These are phyloP conservation scores for Sporothrix sp. DNA, from an alignment of 2,329 filamentous ascomycete species.

Conservation along the genomic window DNA sequence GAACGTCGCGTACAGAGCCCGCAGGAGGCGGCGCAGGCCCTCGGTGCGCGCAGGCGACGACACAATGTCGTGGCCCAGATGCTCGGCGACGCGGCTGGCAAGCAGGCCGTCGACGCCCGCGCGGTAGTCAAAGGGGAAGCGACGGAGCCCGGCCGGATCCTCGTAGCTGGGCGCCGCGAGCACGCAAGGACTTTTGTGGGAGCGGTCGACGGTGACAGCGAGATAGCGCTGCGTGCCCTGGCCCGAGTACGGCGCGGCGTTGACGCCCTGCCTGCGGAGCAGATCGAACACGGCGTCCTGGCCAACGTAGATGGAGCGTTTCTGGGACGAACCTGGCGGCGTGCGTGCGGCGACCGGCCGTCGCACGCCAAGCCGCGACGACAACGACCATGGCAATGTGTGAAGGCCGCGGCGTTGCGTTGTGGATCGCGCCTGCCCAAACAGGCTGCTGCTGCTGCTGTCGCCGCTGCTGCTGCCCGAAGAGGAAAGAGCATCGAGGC, in stretches of 20 bases:
- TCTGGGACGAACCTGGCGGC: constrained; percentile 30
- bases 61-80: constrained; percentile 40
- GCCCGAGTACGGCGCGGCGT: constrained; percentile 29
- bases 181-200: constrained; percentile 52
- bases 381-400: constrained; percentile 27
- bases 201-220: constrained; percentile 56
- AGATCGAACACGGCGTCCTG: constrained; percentile 44
- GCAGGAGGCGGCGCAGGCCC: constrained; percentile 39
- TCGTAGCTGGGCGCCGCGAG: constrained; percentile 40
- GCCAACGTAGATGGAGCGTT: constrained; percentile 45
- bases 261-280: constrained; percentile 41
- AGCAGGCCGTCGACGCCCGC: constrained; percentile 36
- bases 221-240: constrained; percentile 39
- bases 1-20: constrained; percentile 43
- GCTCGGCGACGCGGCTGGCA: constrained; percentile 31
- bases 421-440: constrained; percentile 15
- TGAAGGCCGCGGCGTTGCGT: constrained; percentile 41
- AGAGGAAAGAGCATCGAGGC: constrained; percentile 32
- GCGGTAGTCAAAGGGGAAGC: constrained; percentile 54
- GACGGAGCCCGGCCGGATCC: constrained; percentile 22
- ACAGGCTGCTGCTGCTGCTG: constrained; percentile 13
- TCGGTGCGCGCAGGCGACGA: constrained; percentile 28
- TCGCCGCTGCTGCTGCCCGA: constrained; percentile 4
- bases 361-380: neutral
- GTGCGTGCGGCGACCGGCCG: constrained; percentile 11